Evolutionary conservation across 108 stramenopile genomes (phyloP), one percentile per base, ranked within the genome.

Genomic region (Cyclotella baltica): DNA sequence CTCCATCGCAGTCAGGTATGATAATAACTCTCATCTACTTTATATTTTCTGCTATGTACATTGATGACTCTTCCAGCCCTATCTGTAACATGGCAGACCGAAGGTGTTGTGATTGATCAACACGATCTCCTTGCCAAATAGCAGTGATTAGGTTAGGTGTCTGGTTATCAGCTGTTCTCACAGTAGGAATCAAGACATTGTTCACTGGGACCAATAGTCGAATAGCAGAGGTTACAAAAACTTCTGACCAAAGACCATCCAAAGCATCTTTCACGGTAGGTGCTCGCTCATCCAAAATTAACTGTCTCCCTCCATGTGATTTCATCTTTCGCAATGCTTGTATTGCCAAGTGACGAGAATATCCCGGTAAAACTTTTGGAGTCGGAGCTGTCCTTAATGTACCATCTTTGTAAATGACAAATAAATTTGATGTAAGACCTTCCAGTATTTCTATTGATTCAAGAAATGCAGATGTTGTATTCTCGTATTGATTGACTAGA

Each of bases 361-460:
- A 94, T 43, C 93, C 93, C 9, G 73, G 62, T 23, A 94, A 67
- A 18, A 91, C 93, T 53, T 31, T 74, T 1, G 40, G 23, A 11
- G 29, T 35, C 0, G 87, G 73, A 27, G 86, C 77, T 20, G 90
- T 91, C 28, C 86, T 79, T 61, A 90, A 73, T 28, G 83, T 76
- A 6, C 85, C 83, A 68, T 89, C 87, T 55, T 66, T 78, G 69
- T 86, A 89, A 18, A 94, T 76, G 4, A 90, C 88, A 81, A 92
- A 94, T 11, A 94, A 47, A 59, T 94, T 94, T 30, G 90, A 87
- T 13, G 88, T 94, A 1, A 94, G 83, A 13, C 93, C 93, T 70
- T 94, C 93, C 35, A 94, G 71, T 46, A 94, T 56, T 73, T 90
- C 86, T 1, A 92, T 43, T 4, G 85, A 61, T 30, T 69, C 67